Base-by-base conservation (phyloP, 345 rosid species). In the Theobroma cacao region DNA sequence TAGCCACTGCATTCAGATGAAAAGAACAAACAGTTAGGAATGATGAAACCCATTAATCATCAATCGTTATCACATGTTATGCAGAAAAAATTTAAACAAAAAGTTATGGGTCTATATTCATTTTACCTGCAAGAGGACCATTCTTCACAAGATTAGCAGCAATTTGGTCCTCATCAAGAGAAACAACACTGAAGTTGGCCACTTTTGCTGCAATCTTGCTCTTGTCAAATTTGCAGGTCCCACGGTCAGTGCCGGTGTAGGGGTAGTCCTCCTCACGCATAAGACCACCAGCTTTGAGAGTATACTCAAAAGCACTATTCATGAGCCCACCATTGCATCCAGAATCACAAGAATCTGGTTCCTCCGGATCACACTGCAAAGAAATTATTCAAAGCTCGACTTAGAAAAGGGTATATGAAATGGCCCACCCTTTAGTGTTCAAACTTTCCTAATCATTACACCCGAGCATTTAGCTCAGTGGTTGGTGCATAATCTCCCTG, bases 321-420 rank as follows among this genome's bases (percentile, higher is more conserved):
- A 94, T 94, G 66, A 94, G 77, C 50, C 98, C 98, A n/a, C 98
- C 98, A 12, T 81, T 88, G 87, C 98, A 94, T 20, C 98, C 98
- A 72, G 97, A 82, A 80, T 94, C 98, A 28, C 98, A 93, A 3
- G 97, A 81, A 59, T 88, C 95, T 18, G 84, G 73, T 38, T 93
- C 94, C 43, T 90, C 95, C 11, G 98, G 98, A 79, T 95, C 98
- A 83, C 98, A 95, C 97, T 93, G 91, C 82, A 87, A 15, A 81
- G 1, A 81, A 8, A 28, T 22, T 33, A 5, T 20, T 10, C 7
- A 56, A 67, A 28, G 53, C 18, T 64, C 24, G 45, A 28, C 38
- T 38, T 4, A 56, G 4, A 15, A 58, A 47, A 33, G 13, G 26
- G n/a, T 33, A 31, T 30, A 63, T 1, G 45, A 41, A 41, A 41